These are phyloP conservation scores for Aspergillus kassunensis DNA, from an alignment of 495 filamentous ascomycete species.

Conservation along the genomic window DNA sequence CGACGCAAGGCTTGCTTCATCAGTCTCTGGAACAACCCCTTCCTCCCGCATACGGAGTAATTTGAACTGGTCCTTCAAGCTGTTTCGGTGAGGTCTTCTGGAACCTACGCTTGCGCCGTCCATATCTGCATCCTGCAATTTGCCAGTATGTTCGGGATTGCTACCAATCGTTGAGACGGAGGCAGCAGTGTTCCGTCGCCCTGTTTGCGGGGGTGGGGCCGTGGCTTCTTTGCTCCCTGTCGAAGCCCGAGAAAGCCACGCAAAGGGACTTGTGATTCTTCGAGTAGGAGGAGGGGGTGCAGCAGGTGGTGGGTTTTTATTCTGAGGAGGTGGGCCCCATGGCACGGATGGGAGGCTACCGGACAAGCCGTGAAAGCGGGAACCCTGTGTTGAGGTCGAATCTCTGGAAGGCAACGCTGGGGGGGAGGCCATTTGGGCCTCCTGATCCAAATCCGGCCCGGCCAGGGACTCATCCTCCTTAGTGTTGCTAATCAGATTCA, in stretches of 20 bases:
- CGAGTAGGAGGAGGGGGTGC: slow-evolving; percentile 47
- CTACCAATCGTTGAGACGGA: slow-evolving; percentile 71
- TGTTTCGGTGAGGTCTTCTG: slow-evolving; percentile 56
- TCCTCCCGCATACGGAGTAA: slow-evolving; percentile 77
- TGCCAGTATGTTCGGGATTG: slow-evolving; percentile 68
- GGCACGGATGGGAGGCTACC: slow-evolving; percentile 49
- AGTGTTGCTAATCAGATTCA: slow-evolving; percentile 59
- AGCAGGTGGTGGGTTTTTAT: slow-evolving; percentile 37
- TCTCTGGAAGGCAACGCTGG: slow-evolving; percentile 51
- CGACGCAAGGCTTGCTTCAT: slow-evolving; percentile 33
- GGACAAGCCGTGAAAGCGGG: slow-evolving; percentile 47
- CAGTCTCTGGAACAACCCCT: slow-evolving; percentile 49
- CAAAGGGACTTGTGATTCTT: slow-evolving; percentile 76
- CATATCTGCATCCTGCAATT: slow-evolving; percentile 57
- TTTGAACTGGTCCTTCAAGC: slow-evolving; percentile 83
- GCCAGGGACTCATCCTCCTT: slow-evolving; percentile 34
- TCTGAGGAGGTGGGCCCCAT: slow-evolving; percentile 42
- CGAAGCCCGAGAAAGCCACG: slow-evolving; percentile 78
- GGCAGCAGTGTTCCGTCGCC: slow-evolving; percentile 65
- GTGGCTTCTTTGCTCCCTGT: slow-evolving; percentile 56
- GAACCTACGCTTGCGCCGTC: slow-evolving; percentile 24
- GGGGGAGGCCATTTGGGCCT: slow-evolving; percentile 34
- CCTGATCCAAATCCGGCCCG: slow-evolving; percentile 15
- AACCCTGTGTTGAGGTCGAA: slow-evolving; percentile 36
- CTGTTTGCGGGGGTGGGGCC: slow-evolving; percentile 40